Evolutionary conservation across 805 yeast species (phyloP).

Genomic region (Debaryomyces tyrocola): DNA sequence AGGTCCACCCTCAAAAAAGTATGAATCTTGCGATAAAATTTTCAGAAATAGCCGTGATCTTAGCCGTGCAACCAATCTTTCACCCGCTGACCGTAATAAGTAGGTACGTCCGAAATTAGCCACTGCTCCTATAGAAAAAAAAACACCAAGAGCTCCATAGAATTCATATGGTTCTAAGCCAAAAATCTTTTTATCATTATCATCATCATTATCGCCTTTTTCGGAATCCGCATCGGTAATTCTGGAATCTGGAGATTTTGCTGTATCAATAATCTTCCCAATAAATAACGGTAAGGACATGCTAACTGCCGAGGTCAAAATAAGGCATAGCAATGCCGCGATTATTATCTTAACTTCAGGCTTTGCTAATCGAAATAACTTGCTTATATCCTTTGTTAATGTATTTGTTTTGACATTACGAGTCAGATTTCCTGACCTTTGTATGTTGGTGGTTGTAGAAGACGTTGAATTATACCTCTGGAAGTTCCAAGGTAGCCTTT

Average conservation of each 20-base stretch:
- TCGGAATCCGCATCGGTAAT: constrained; percentile 9
- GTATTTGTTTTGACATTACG: not conserved
- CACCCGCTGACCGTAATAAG: constrained; percentile 77
- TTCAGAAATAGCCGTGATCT: constrained; percentile 76
- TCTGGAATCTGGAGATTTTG: constrained; percentile 51
- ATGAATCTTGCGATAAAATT: constrained; percentile 81
- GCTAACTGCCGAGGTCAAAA: constrained; percentile 72
- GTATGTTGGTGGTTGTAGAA: too few species aligned
- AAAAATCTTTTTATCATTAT: constrained; percentile 21
- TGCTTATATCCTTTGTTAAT: constrained; percentile 16
- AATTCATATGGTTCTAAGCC: constrained; percentile 69
- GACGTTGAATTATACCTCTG: not conserved
- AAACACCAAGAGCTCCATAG: constrained; percentile 55
- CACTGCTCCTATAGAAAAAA: constrained; percentile 71
- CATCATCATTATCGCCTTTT: not conserved
- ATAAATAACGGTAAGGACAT: constrained; percentile 81
- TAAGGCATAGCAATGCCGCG: constrained; percentile 63
- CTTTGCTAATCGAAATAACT: constrained; percentile 24
- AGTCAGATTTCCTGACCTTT: not conserved
- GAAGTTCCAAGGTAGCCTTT: too few species aligned
- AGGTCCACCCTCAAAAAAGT: constrained; percentile 80
- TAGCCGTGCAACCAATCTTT: constrained; percentile 79
- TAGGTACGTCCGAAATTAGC: constrained; percentile 84
- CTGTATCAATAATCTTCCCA: constrained; percentile 82
- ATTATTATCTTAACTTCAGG: constrained; percentile 52